These are phyloP conservation scores for Acacia melanoxylon DNA, from an alignment of 306 rosid species.

Conservation along the genomic window DNA sequence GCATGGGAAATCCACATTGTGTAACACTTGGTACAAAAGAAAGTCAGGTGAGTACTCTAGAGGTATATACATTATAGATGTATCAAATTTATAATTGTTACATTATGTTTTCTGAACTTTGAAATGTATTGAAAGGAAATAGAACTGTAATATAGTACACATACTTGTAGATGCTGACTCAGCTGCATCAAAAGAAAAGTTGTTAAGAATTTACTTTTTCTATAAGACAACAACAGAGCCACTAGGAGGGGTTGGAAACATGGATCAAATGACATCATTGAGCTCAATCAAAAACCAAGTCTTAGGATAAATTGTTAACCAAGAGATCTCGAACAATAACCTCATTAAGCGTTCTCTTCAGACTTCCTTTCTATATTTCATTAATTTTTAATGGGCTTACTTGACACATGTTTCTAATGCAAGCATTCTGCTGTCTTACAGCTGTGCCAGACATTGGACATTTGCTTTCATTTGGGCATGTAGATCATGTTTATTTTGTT, in stretches of 20 bases:
- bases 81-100: not conserved
- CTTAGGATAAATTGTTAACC: too few species aligned
- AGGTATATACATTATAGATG: not conserved
- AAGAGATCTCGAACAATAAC: too few species aligned
- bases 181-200: slow-evolving; percentile 14
- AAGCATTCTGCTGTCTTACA: not conserved
- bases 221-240: too few species aligned
- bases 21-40: slow-evolving; percentile 64
- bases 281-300: too few species aligned
- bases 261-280: too few species aligned
- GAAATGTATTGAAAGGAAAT: too few species aligned
- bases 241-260: too few species aligned
- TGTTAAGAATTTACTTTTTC: not conserved
- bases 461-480: slow-evolving; percentile 5
- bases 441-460: not conserved
- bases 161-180: slow-evolving; percentile 4
- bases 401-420: not conserved
- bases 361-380: not conserved
- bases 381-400: not conserved
- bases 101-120: too few species aligned
- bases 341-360: too few species aligned
- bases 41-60: slow-evolving; percentile 53
- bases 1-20: slow-evolving; percentile 99
- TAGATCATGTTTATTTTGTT: slow-evolving; percentile 22
- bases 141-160: too few species aligned